Evolutionary conservation across 1,284 basidiomycete genomes (phyloP).

Genomic region (Coniferiporia sulphurascens): DNA sequence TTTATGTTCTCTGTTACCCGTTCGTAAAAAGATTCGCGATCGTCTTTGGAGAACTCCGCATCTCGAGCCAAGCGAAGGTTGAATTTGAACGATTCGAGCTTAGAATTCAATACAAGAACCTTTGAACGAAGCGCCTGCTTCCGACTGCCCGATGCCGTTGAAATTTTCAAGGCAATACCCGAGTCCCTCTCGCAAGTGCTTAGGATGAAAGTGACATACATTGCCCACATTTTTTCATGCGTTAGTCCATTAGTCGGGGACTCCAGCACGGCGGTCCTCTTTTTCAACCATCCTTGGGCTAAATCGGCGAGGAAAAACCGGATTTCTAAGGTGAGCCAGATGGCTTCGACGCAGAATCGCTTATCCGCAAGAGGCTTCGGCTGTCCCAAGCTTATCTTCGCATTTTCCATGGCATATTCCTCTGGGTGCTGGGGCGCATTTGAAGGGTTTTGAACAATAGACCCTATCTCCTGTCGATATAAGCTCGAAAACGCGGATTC

Average conservation of each 20-base stretch:
- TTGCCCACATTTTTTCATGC: slow-evolving; percentile 31
- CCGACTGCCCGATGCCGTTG: slow-evolving; percentile 33
- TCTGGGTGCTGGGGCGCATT: slow-evolving; percentile 35
- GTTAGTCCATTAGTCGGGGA: slow-evolving; percentile 11
- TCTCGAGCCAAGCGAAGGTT: slow-evolving; percentile 28
- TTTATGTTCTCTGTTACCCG: slow-evolving; percentile 28
- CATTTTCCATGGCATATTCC: slow-evolving; percentile 43
- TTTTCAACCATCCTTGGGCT: slow-evolving; percentile 28
- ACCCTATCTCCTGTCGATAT: slow-evolving; percentile 43
- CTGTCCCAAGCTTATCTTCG: slow-evolving; percentile 46
- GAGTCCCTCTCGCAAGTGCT: slow-evolving; percentile 39
- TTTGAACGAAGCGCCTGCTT: slow-evolving; percentile 34
- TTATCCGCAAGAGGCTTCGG: slow-evolving; percentile 49
- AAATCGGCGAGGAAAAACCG: slow-evolving; percentile 39
- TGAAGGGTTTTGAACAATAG: slow-evolving; percentile 29
- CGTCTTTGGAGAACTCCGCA: slow-evolving; percentile 13
- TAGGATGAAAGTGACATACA: slow-evolving; percentile 38
- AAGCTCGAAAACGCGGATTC: slow-evolving; percentile 46
- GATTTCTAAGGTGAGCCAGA: slow-evolving; percentile 42
- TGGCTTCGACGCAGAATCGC: slow-evolving; percentile 50
- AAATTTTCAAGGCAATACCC: slow-evolving; percentile 33
- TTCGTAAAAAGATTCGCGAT: slow-evolving; percentile 20
- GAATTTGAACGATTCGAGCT: slow-evolving; percentile 38
- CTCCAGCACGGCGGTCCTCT: not conserved
- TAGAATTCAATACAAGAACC: slow-evolving; percentile 34